A percentile compares a stretch with the other conserved stretches of the same genome.
Conservation (phyloP, 208 protist genomes). For the Phytomonas serpens region DNA sequence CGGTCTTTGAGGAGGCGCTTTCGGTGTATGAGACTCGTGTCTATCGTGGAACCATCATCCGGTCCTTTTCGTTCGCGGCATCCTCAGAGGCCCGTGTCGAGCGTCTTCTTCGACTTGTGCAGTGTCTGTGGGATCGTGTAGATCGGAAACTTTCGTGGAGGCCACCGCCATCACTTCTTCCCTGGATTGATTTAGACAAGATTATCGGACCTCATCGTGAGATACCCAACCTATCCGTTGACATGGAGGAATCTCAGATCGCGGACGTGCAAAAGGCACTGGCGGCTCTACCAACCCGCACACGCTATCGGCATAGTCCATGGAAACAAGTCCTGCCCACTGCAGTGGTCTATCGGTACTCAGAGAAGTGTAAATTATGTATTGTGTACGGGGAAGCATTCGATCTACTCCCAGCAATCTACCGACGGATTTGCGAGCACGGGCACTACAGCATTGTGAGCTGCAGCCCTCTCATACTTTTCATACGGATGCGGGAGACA, state of each 20-base stretch:
- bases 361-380: conserved; percentile 26
- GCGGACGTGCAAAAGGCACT: neutral
- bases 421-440: conserved; percentile 33
- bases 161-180: neutral
- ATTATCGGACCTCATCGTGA: neutral
- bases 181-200: neutral
- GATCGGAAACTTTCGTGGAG: neutral
- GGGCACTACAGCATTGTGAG: conserved; percentile 36
- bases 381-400: conserved; percentile 28
- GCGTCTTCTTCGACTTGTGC: neutral
- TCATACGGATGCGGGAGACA: conserved; percentile 22
- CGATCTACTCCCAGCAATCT: conserved; percentile 49
- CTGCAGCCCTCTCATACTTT: conserved; percentile 57
- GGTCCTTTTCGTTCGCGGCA: neutral
- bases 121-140: neutral
- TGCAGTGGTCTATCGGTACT: conserved; percentile 35
- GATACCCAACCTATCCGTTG: neutral
- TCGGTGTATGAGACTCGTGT: neutral
- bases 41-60: conserved; percentile 1
- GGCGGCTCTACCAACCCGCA: neutral
- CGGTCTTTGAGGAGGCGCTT: neutral
- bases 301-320: conserved; percentile 15
- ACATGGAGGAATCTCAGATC: neutral
- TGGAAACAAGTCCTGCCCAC: conserved; percentile 22
- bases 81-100: neutral